Percentiles rank a stretch among this genome's conserved stretches.
Evolutionary conservation across 2,329 filamentous ascomycete species (phyloP).

Genomic region (Aspergillus ruber): DNA sequence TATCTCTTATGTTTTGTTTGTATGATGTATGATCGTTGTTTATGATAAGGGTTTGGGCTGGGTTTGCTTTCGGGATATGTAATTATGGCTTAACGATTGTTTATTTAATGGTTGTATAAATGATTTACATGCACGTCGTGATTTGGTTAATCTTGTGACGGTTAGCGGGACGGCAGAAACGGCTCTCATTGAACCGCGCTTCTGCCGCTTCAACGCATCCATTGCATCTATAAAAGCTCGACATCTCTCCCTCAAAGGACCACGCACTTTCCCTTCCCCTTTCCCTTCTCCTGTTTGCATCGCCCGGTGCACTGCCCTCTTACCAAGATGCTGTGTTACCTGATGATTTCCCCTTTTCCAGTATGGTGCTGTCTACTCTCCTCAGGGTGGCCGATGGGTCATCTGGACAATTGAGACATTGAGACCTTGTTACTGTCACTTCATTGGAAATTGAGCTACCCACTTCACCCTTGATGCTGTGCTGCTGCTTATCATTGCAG

Average conservation of each 20-base stretch:
- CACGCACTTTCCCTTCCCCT: not conserved
- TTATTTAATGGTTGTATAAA: too few species aligned
- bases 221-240: not conserved
- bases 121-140: too few species aligned
- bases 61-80: too few species aligned
- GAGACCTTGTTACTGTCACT: not conserved
- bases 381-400: not conserved
- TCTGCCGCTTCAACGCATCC: not conserved
- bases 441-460: not conserved
- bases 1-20: slow-evolving; percentile 8
- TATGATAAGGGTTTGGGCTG: slow-evolving; percentile 3
- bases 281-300: not conserved
- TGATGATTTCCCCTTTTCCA: not conserved
- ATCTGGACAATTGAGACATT: not conserved
- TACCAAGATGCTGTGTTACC: not conserved
- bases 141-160: too few species aligned
- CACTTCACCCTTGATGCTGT: too few species aligned
- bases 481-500: too few species aligned
- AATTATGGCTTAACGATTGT: too few species aligned
- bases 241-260: not conserved
- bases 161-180: not conserved
- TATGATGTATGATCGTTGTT: slow-evolving; percentile 8
- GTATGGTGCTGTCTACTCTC: not conserved
- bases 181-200: not conserved
- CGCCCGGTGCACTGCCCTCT: not conserved